Evolutionary conservation across 495 filamentous ascomycete species (phyloP).

Genomic region (Bryoglossum gracile): DNA sequence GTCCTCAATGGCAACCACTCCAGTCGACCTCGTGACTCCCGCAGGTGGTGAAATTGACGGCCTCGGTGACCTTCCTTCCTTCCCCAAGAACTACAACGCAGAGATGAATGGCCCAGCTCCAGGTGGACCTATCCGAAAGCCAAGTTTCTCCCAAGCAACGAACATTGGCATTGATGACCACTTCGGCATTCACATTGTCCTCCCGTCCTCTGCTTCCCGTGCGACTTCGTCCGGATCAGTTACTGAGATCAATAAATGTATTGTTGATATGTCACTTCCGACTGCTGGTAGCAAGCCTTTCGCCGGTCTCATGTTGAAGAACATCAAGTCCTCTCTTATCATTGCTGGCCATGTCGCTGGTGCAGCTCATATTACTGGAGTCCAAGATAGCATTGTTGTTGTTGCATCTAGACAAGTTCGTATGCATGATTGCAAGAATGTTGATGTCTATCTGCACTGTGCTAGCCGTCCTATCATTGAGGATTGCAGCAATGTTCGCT

Average conservation of each 20-base stretch:
- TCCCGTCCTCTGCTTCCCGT: slow-evolving; percentile 58
- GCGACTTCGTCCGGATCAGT: slow-evolving; percentile 66
- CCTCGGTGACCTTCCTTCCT: slow-evolving; percentile 24
- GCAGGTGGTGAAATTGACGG: slow-evolving; percentile 31
- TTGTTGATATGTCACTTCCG: slow-evolving; percentile 71
- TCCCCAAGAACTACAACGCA: slow-evolving; percentile 43
- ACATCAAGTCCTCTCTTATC: slow-evolving; percentile 59
- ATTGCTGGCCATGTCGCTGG: slow-evolving; percentile 72
- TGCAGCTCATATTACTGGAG: slow-evolving; percentile 69
- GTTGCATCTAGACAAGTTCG: slow-evolving; percentile 76
- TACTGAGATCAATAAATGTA: slow-evolving; percentile 60
- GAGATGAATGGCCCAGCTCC: slow-evolving; percentile 30
- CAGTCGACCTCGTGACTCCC: slow-evolving; percentile 44
- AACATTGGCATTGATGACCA: slow-evolving; percentile 61
- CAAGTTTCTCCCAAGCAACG: slow-evolving; percentile 51
- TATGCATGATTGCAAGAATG: slow-evolving; percentile 76
- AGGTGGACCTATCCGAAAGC: slow-evolving; percentile 39
- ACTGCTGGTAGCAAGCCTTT: slow-evolving; percentile 58
- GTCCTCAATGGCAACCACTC: slow-evolving; percentile 45
- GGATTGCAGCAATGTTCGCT: slow-evolving; percentile 69
- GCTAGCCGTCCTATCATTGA: slow-evolving; percentile 88
- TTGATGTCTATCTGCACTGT: slow-evolving; percentile 77
- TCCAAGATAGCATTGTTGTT: slow-evolving; percentile 68
- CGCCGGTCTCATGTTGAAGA: slow-evolving; percentile 64
- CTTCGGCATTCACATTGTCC: slow-evolving; percentile 57